Base-by-base conservation (phyloP, 768 basidiomycete species). In the Pleurotus pulmonarius region DNA sequence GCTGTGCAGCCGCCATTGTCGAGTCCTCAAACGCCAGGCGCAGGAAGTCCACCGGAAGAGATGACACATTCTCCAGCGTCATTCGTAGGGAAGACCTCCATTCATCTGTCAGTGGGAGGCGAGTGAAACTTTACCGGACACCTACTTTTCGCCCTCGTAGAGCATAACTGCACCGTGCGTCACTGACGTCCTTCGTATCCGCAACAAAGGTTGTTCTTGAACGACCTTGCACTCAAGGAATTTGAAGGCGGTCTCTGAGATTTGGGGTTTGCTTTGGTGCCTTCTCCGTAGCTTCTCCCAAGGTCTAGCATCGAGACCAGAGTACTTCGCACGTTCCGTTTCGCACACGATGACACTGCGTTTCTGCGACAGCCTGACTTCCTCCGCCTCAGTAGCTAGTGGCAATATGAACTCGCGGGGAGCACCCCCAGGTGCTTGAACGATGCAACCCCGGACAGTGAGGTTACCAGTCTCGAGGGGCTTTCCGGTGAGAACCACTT, bases 131-230 rank as follows among this genome's bases (percentile, higher is more conserved):
- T 40, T 20, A 49, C 5, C 13, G 13, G 60, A 38, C 5, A 73
- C 85, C 58, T 60, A 94, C 95, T 73, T 86, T 75, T 99, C 97
- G 34, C 97, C 97, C 47, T 96, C 84, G 65, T 96, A 98, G 49
- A 98, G 75, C 92, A 97, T 96, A 22, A 98, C 74, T 0, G 95
- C 93, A 1, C 93, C 94, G 62, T 97, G 94, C 1, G 90, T 95
- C 18, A 97, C 73, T n/a, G 91, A 92, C 13, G 88, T 91, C 65
- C 91, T 77, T 55, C 91, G 81, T 67, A 99, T 88, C 59, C 92
- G 83, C 55, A 98, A 74, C 29, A 94, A 69, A 7, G 97, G 97
- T 65, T 94, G 92, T 63, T 92, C 87, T 1, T 88, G 86, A 16
- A 96, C 83, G 16, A 98, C 92, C 38, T 80, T 76, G 69, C 88